Evolutionary conservation across 371 early-diverging fungal genomes (phyloP).

Genomic region (Fennellomyces sp.): DNA sequence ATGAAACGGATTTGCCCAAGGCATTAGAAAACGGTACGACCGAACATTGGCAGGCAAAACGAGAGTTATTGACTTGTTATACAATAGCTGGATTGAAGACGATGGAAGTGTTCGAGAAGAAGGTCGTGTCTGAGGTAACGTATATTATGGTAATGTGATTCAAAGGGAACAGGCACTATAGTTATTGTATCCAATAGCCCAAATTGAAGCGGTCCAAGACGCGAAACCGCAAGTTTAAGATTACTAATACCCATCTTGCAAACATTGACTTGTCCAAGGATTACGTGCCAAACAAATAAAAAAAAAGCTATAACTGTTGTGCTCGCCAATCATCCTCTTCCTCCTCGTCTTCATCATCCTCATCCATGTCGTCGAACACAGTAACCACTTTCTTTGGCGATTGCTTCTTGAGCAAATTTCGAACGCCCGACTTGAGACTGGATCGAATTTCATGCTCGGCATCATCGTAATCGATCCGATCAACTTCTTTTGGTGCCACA

Average conservation of each 20-base stretch:
- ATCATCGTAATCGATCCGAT: conserved; percentile 1
- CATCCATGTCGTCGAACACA: conserved; percentile 17
- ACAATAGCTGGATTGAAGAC: conserved; percentile 73
- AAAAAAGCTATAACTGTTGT: conserved; percentile 11
- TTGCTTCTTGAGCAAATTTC: conserved; percentile 9
- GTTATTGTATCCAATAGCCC: conserved; percentile 22
- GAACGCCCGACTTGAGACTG: neutral
- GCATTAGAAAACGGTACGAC: conserved; percentile 62
- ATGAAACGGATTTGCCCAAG: conserved; percentile 75
- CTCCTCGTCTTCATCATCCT: conserved; percentile 16
- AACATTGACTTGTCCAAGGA: conserved; percentile 83
- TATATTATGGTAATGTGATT: neutral
- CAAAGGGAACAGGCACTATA: neutral
- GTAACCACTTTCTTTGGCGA: neutral
- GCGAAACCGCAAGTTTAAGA: conserved; percentile 76
- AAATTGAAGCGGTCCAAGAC: conserved; percentile 68
- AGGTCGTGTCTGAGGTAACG: conserved; percentile 57
- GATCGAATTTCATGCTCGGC: neutral
- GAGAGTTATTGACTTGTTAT: too few relatives aligned
- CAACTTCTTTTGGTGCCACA: neutral
- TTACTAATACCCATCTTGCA: conserved; percentile 87
- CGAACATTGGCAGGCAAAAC: too few relatives aligned
- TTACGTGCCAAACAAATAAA: conserved; percentile 56
- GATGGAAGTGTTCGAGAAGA: conserved; percentile 76
- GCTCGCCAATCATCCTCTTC: conserved; percentile 23